These are phyloP conservation scores for Colletotrichum sp. DNA, from an alignment of 2,329 filamentous ascomycete species.

Conservation along the genomic window DNA sequence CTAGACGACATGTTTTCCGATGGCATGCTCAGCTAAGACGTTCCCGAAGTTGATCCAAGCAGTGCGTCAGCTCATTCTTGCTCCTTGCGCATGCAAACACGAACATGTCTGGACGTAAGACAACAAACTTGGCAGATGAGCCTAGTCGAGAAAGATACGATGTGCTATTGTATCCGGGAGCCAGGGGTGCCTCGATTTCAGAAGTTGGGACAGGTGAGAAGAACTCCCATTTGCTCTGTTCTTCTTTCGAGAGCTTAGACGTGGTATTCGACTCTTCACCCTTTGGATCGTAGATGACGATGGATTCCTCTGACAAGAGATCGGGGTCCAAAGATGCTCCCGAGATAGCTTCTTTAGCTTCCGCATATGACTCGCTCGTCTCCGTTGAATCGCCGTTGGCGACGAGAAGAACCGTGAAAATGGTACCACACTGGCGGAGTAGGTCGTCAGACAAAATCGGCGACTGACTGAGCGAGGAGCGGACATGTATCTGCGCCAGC, in stretches of 20 bases:
- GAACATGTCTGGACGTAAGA: not conserved
- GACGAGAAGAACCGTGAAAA: not conserved
- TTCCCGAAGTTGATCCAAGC: not conserved
- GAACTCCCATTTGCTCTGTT: not conserved
- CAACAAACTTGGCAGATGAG: not conserved
- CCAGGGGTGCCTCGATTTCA: not conserved
- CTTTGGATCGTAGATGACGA: not conserved
- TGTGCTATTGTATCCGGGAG: not conserved
- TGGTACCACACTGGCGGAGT: not conserved
- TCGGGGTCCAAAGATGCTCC: not conserved
- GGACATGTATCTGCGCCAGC: not conserved
- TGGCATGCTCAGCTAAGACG: not conserved
- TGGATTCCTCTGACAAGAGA: not conserved
- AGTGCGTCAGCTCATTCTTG: not conserved
- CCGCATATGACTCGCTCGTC: not conserved
- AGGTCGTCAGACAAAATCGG: not conserved
- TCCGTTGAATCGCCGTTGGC: not conserved
- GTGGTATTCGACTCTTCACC: fast-evolving
- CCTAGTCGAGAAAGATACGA: not conserved
- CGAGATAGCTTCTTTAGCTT: not conserved
- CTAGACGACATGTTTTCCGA: fast-evolving
- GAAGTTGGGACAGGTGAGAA: not conserved
- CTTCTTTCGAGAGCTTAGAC: not conserved
- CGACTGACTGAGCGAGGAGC: not conserved
- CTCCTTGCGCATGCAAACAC: not conserved